These are phyloP conservation scores for Urtica urens DNA, from an alignment of 306 rosid genomes.

Conservation along the genomic window DNA sequence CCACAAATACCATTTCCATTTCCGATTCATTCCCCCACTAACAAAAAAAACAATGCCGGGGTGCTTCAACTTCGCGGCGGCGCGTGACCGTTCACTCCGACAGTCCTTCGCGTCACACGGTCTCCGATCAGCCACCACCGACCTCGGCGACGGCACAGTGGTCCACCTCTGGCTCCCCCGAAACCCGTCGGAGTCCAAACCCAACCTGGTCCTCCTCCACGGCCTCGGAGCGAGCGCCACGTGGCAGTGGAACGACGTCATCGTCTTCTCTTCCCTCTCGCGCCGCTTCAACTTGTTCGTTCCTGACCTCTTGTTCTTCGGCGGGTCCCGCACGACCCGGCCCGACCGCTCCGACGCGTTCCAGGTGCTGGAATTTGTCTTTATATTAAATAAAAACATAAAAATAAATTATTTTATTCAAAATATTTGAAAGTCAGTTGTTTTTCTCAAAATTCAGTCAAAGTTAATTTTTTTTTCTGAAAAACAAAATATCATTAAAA, in stretches of 20 bases:
- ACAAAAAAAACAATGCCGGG: constrained; percentile 35
- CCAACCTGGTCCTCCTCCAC: constrained; percentile 57
- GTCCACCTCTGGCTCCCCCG: constrained; percentile 87
- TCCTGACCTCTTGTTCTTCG: constrained; percentile 83
- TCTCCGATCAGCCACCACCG: constrained; percentile 61
- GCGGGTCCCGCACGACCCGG: constrained; percentile 51
- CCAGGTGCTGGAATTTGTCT: constrained; percentile 67
- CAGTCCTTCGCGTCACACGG: constrained; percentile 50
- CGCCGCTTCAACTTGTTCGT: constrained; percentile 69
- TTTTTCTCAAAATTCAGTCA: too few relatives aligned
- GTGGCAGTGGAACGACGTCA: constrained; percentile 84
- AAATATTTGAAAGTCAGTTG: too few relatives aligned
- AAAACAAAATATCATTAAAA: too few relatives aligned
- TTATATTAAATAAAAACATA: too few relatives aligned
- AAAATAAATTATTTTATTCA: too few relatives aligned
- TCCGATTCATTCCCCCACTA: too few relatives aligned
- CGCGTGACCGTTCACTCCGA: constrained; percentile 38
- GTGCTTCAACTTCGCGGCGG: constrained; percentile 41
- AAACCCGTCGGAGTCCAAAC: constrained; percentile 30
- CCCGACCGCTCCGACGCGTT: constrained; percentile 57
- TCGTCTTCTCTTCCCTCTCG: constrained; percentile 45
- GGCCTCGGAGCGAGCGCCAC: constrained; percentile 90
- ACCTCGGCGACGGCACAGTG: constrained; percentile 61
- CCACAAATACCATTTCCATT: too few relatives aligned
- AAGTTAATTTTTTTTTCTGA: too few relatives aligned